Evolutionary conservation across 2,329 filamentous ascomycete genomes (phyloP), one percentile per base, ranked within the genome.

Genomic region (Periconia macrospinosa): DNA sequence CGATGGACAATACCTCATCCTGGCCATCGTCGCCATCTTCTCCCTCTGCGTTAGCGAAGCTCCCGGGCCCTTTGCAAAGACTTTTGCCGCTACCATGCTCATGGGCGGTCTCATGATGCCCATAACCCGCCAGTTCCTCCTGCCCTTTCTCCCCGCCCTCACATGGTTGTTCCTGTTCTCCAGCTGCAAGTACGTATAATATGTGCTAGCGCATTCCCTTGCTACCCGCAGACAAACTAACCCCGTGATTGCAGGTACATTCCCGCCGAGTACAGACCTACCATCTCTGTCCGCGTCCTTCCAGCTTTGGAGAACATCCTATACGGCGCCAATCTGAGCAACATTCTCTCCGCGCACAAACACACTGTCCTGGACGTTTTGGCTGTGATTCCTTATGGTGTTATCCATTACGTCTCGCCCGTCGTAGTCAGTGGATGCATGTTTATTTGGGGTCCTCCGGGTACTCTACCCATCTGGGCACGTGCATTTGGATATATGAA

Each of bases 221-320:
- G n/a, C 48, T 50, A 50, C 51, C 37, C 55, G 51, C 59, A 55
- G 56, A 59, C 30, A 48, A 55, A 49, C 66, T 71, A 35, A 71
- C 57, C 40, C 23, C 8, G 10, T 9, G 8, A 45, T 17, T 54
- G 11, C 68, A 96, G 92, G 69, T 97, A 96, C 77, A 92, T 97
- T 64, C 89, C 91, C 37, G 84, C 86, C 62, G 89, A 93, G 69
- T 94, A 92, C 78, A 87, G 93, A 62, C 92, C 92, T 55, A 89
- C 91, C 58, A 97, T 97, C 67, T 96, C 92, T 90, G 93, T 97
- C 61, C 91, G 92, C 68, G 91, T 97, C 27, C 83, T 97, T 35
- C 93, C 93, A 5, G 91, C 93, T 17, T 84, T 97, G 59, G 93
- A 97, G 77, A 97, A 97, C 75, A 94, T 97, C 58, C 83, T 97